A percentile compares a stretch with the other conserved stretches of the same genome.
phyloP scores from a whole-genome alignment of 352 stramenopile species.

The Phytopythium chamaehyphon region DNA sequence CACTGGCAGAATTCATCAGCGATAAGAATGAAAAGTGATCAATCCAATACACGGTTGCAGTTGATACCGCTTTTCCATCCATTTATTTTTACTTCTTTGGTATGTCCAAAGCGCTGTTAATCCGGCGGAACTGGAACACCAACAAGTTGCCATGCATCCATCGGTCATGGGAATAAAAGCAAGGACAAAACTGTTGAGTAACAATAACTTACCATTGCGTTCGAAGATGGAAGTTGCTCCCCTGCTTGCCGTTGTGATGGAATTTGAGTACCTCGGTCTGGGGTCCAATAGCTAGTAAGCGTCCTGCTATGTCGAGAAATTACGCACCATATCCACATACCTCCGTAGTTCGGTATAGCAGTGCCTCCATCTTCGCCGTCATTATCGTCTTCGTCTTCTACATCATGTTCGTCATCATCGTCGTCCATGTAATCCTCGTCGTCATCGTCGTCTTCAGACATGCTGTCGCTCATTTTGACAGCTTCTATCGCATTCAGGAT shows the following conservation, averaged over 20 bases:
- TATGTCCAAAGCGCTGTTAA: constrained; percentile 51
- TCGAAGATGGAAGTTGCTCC: constrained; percentile 41
- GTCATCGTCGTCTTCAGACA: constrained; percentile 55
- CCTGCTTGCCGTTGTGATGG: constrained; percentile 19
- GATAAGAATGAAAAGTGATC: background rate
- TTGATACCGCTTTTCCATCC: too few species aligned
- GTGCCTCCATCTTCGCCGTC: constrained; percentile 4
- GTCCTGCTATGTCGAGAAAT: too few species aligned
- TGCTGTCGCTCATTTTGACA: constrained; percentile 69
- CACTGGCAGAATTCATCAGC: constrained; percentile 61
- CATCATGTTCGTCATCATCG: constrained; percentile 27
- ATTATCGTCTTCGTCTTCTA: constrained; percentile 21
- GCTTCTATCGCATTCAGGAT: constrained; percentile 76
- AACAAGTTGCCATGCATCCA: background rate
- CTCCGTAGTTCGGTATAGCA: constrained; percentile 7
- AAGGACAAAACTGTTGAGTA: too few species aligned
- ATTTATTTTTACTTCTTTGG: constrained; percentile 15
- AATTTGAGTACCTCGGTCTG: constrained; percentile 20
- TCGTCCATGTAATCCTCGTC: constrained; percentile 40
- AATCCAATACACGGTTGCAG: too few species aligned
- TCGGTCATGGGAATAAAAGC: too few species aligned
- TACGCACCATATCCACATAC: too few species aligned
- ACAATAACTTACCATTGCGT: constrained; percentile 46
- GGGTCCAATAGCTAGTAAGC: too few species aligned
- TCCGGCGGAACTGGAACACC: constrained; percentile 43